phyloP scores from a whole-genome alignment of 1,139 yeast species.

The Entelexis paramagnoliae region DNA sequence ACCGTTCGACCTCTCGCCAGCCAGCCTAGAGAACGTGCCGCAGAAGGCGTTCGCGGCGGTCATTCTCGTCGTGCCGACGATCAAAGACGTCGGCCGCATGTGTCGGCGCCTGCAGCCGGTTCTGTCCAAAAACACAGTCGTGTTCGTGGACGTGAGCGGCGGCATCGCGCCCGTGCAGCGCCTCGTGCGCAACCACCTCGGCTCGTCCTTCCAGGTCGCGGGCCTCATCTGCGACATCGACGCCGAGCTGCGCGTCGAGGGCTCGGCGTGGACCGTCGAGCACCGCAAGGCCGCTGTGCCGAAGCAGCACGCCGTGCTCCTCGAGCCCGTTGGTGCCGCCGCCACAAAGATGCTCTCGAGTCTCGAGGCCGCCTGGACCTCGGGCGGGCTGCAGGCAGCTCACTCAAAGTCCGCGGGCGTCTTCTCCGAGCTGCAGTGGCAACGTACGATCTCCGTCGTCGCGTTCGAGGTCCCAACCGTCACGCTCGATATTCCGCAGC shows the following conservation, averaged over 20 bases:
- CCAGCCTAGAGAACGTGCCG: slow-evolving; percentile 10
- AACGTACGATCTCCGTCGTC: slow-evolving; percentile 64
- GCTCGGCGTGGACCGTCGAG: slow-evolving; percentile 14
- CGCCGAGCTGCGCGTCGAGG: slow-evolving; percentile 16
- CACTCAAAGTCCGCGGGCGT: slow-evolving; percentile 44
- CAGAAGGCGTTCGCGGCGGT: slow-evolving; percentile 26
- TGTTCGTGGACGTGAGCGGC: slow-evolving; percentile 29
- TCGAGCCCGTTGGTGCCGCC: slow-evolving; percentile 21
- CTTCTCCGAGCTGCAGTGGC: slow-evolving; percentile 52
- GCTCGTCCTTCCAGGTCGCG: slow-evolving; percentile 24
- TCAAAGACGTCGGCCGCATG: slow-evolving; percentile 27
- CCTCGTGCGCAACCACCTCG: slow-evolving; percentile 26
- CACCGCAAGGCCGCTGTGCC: slow-evolving; percentile 10
- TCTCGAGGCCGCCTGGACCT: slow-evolving; percentile 19
- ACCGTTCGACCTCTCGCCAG: slow-evolving; percentile 21
- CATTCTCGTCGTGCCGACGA: slow-evolving; percentile 27
- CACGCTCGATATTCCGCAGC: slow-evolving; percentile 58
- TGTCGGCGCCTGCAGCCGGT: slow-evolving; percentile 25
- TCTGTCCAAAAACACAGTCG: slow-evolving; percentile 27
- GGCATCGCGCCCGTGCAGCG: slow-evolving; percentile 29
- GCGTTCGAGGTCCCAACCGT: slow-evolving; percentile 69
- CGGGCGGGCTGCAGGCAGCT: slow-evolving; percentile 20
- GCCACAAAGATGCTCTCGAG: slow-evolving; percentile 4
- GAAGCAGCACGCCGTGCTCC: slow-evolving; percentile 3
- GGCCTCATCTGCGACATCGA: slow-evolving; percentile 26